Conservation (phyloP, 805 yeast genomes). For the Brettanomyces sp. region DNA sequence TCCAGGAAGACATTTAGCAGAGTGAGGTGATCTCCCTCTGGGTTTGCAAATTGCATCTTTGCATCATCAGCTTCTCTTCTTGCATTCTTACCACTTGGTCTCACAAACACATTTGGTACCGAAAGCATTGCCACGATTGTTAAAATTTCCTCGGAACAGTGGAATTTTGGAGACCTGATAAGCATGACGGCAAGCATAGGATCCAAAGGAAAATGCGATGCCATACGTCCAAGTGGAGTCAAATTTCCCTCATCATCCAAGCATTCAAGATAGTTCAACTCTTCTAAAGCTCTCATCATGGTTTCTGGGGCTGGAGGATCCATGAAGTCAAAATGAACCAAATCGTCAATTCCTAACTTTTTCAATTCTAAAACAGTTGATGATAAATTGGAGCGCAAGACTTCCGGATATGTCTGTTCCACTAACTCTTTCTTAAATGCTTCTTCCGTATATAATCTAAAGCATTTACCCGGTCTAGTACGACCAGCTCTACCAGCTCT, state of each 20-base stretch:
- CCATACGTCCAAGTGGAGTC: constrained; percentile 81
- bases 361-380: constrained; percentile 88
- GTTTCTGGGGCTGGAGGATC: constrained; percentile 99
- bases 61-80: constrained; percentile 87
- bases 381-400: constrained; percentile 80
- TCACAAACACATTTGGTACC: constrained; percentile 88
- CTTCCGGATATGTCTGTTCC: constrained; percentile 95
- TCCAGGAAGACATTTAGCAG: constrained; percentile 81
- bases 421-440: constrained; percentile 90
- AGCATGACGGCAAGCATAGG: constrained; percentile 93
- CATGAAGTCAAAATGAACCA: constrained; percentile 97
- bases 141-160: constrained; percentile 82
- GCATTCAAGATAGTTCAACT: constrained; percentile 82
- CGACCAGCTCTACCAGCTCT: constrained; percentile 98
- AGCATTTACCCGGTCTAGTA: constrained; percentile 94
- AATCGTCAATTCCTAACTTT: constrained; percentile 89
- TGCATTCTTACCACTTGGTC: constrained; percentile 81
- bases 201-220: constrained; percentile 90
- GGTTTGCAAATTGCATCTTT: constrained; percentile 80
- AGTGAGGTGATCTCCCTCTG: constrained; percentile 92
- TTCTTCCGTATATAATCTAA: constrained; percentile 91
- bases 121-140: constrained; percentile 84
- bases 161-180: constrained; percentile 75
- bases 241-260: constrained; percentile 86
- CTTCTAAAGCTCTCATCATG: constrained; percentile 98